A percentile compares a stretch with the other conserved stretches of the same genome.
phyloP scores from a whole-genome alignment of 2,329 filamentous ascomycete species.

The Ceratocystis cubensis region DNA sequence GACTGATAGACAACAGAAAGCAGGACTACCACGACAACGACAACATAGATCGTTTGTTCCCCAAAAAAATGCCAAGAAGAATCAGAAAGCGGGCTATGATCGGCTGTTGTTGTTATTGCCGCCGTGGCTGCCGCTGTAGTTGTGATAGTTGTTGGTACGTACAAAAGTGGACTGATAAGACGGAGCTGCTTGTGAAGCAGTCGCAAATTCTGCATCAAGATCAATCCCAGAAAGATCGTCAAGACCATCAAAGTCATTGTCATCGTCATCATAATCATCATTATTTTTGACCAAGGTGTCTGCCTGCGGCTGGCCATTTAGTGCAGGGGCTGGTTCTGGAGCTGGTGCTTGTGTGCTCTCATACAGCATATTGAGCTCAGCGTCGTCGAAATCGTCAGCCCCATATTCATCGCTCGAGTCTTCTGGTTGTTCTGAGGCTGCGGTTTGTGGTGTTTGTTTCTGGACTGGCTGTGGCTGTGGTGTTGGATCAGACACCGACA shows the following conservation, averaged over 20 bases:
- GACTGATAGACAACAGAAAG: too few species aligned
- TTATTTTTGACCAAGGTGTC: neutral
- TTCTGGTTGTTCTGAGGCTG: neutral
- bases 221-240: conserved; percentile 18
- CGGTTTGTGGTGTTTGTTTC: neutral
- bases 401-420: conserved; percentile 38
- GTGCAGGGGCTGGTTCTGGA: conserved; percentile 18
- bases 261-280: neutral
- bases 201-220: conserved; percentile 20
- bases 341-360: conserved; percentile 29
- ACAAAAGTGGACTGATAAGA: conserved; percentile 10
- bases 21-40: too few species aligned
- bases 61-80: neutral
- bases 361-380: conserved; percentile 32
- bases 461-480: neutral
- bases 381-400: conserved; percentile 49
- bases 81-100: neutral
- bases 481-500: conserved; percentile 13
- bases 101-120: neutral
- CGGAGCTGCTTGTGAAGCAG: conserved; percentile 15
- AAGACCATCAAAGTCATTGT: conserved; percentile 17
- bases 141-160: conserved; percentile 16
- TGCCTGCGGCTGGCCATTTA: neutral
- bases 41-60: neutral
- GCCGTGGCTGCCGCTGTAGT: neutral